These are phyloP conservation scores for Cladophialophora carrionii DNA, from an alignment of 2,329 filamentous ascomycete genomes.

Conservation along the genomic window DNA sequence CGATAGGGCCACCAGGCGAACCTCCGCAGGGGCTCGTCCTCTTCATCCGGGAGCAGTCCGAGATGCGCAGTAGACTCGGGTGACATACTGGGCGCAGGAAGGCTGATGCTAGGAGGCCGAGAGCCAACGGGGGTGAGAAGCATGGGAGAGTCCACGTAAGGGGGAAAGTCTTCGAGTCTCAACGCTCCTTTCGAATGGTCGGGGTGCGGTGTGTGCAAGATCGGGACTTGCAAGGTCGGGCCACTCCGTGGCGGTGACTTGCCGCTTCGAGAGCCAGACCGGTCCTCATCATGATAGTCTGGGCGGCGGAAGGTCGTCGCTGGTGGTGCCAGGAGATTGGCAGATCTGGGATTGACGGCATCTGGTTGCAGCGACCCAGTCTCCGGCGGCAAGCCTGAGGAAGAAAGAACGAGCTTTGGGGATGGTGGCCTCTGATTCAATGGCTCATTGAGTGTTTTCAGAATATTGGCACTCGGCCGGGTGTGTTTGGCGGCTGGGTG, in stretches of 20 bases:
- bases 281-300: constrained; percentile 44
- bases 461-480: constrained; percentile 27
- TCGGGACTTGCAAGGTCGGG: constrained; percentile 30
- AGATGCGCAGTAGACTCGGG: constrained; percentile 48
- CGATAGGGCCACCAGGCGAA: constrained; percentile 81
- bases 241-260: constrained; percentile 21
- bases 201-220: constrained; percentile 33
- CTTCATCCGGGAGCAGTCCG: constrained; percentile 45
- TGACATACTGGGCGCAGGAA: constrained; percentile 58
- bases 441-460: constrained; percentile 31
- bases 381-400: constrained; percentile 43
- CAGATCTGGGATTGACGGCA: constrained; percentile 16
- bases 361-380: constrained; percentile 39
- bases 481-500: constrained; percentile 3
- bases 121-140: constrained; percentile 50
- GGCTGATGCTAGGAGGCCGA: constrained; percentile 58
- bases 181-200: constrained; percentile 43
- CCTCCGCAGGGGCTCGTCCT: constrained; percentile 47
- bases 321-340: constrained; percentile 34
- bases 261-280: constrained; percentile 23
- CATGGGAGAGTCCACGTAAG: constrained; percentile 64
- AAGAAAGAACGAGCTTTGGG: constrained; percentile 47
- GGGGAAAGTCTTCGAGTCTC: constrained; percentile 66
- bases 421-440: constrained; percentile 40
- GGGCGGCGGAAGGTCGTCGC: constrained; percentile 38